A percentile compares a stretch with the other conserved stretches of the same genome.
These are phyloP conservation scores for Saturnispora sekii DNA, from an alignment of 805 yeast species.

Conservation along the genomic window DNA sequence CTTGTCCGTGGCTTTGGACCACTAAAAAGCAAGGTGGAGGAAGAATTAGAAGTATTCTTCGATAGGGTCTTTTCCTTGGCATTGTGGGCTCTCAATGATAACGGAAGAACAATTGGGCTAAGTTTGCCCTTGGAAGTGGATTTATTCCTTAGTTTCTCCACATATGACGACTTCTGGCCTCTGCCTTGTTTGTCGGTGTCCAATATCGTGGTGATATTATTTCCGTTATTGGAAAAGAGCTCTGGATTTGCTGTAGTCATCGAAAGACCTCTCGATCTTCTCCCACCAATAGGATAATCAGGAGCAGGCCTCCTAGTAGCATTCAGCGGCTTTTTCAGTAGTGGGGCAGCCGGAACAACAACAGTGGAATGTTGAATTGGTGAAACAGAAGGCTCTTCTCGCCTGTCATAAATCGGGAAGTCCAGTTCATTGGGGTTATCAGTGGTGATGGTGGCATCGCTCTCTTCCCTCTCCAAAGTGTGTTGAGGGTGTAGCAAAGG, in stretches of 20 bases:
- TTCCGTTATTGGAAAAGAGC: conserved; percentile 15
- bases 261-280: conserved; percentile 31
- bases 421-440: neutral
- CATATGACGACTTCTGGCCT: conserved; percentile 44
- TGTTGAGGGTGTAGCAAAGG: neutral
- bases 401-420: conserved; percentile 27
- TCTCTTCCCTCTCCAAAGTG: neutral
- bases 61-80: neutral
- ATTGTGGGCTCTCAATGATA: neutral
- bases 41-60: neutral
- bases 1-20: conserved; percentile 49
- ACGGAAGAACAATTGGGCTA: conserved; percentile 2
- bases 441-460: conserved; percentile 1
- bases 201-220: neutral
- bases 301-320: conserved; percentile 31
- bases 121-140: conserved; percentile 2
- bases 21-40: conserved; percentile 1
- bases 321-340: conserved; percentile 8
- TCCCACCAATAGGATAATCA: conserved; percentile 27
- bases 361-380: conserved; percentile 24
- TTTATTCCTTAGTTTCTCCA: conserved; percentile 18
- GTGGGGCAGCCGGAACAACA: conserved; percentile 14
- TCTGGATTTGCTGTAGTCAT: conserved; percentile 26
- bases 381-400: conserved; percentile 28
- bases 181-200: conserved; percentile 25